Conservation (phyloP, 257 asterid genomes). For the Cynanchum wilfordii region DNA sequence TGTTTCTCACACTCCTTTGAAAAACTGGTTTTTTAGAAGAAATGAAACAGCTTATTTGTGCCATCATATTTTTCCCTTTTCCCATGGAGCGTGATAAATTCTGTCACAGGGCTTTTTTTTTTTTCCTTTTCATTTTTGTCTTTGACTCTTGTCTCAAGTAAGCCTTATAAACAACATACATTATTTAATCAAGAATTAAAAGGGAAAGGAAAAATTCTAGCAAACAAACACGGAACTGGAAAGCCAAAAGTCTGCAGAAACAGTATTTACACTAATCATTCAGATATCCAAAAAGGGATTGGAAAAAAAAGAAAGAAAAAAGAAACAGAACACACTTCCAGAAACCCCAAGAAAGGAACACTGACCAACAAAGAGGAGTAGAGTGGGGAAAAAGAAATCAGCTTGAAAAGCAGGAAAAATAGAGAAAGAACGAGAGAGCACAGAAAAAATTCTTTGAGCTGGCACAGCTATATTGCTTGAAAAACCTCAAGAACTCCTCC, state of each 20-base stretch:
- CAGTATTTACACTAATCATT: neutral
- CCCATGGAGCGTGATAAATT: neutral
- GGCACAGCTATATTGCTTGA: conserved; percentile 26
- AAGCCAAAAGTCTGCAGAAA: neutral
- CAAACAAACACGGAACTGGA: neutral
- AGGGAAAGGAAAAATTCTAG: too few species aligned
- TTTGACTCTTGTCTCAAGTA: too few species aligned
- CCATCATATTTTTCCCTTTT: neutral
- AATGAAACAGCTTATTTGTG: neutral
- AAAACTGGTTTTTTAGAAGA: neutral
- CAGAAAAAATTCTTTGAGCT: conserved; percentile 38
- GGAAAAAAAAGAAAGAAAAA: too few species aligned
- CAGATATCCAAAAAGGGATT: neutral
- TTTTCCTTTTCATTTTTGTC: too few species aligned
- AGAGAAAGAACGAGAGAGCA: conserved; percentile 39
- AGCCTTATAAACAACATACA: neutral
- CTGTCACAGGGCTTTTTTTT: neutral
- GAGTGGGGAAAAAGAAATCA: neutral
- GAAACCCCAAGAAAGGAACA: too few species aligned
- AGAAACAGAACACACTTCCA: neutral
- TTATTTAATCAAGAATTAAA: neutral
- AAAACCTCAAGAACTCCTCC: neutral
- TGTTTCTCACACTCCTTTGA: neutral
- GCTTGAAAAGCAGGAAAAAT: conserved; percentile 32
- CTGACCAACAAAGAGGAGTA: neutral